Percentiles rank a stretch among this genome's conserved stretches.
These are phyloP conservation scores for Lactarius vividus DNA, from an alignment of 768 basidiomycete species.

Conservation along the genomic window DNA sequence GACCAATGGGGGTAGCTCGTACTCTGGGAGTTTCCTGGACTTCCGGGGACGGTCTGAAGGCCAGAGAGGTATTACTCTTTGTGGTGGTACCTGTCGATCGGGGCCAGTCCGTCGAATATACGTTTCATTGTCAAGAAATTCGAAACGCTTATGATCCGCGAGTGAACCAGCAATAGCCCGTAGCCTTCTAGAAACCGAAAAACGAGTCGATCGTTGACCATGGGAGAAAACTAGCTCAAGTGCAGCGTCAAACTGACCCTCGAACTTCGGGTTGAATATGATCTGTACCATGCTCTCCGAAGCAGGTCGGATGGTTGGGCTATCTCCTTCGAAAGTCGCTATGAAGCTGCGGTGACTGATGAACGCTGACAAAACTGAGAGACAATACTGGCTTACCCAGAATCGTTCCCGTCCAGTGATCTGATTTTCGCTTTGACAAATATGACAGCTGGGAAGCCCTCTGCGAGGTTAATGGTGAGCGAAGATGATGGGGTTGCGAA, in stretches of 20 bases:
- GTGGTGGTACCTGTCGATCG: conserved; percentile 8
- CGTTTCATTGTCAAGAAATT: conserved; percentile 2
- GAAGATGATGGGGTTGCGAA: conserved; percentile 14
- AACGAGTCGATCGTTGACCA: neutral
- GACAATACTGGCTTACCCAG: conserved; percentile 7
- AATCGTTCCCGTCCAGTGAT: conserved; percentile 6
- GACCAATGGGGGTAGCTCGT: conserved; percentile 5
- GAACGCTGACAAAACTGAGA: neutral
- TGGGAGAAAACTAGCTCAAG: conserved; percentile 17
- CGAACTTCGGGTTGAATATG: conserved; percentile 17
- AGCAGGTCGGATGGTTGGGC: conserved; percentile 7
- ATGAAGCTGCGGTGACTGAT: conserved; percentile 13
- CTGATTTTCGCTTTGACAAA: conserved; percentile 19
- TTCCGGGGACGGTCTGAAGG: neutral
- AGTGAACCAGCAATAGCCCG: conserved; percentile 15
- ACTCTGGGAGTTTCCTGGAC: conserved; percentile 11
- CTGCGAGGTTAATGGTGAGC: conserved; percentile 23
- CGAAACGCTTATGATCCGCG: conserved; percentile 16
- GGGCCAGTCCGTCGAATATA: neutral
- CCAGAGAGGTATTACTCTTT: neutral
- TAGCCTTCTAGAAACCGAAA: conserved; percentile 8
- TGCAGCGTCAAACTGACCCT: conserved; percentile 15
- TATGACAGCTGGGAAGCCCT: conserved; percentile 10
- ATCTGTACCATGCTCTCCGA: conserved; percentile 8
- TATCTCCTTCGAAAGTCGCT: conserved; percentile 12